These are phyloP conservation scores for Neodidymelliopsis sp. DNA, from an alignment of 2,329 filamentous ascomycete species.

Conservation along the genomic window DNA sequence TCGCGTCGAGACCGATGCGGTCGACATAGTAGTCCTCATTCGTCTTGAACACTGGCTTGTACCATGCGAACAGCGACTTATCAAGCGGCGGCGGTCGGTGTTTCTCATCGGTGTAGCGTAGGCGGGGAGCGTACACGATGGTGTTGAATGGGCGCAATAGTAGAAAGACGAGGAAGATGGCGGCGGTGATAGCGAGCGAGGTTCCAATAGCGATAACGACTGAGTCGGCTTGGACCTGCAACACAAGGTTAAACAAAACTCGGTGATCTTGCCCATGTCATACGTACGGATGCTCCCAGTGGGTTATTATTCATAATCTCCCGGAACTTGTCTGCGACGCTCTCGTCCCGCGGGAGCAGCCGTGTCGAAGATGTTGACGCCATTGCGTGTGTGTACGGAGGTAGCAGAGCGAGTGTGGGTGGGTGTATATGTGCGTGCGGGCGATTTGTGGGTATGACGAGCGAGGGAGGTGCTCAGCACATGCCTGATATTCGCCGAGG, in stretches of 20 bases:
- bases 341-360: conserved; percentile 39
- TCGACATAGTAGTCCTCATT: conserved; percentile 79
- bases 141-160: conserved; percentile 89
- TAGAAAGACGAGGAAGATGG: conserved; percentile 83
- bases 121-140: conserved; percentile 90
- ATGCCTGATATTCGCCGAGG: conserved; percentile 9
- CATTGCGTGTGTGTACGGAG: conserved; percentile 28
- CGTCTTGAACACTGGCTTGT: conserved; percentile 77
- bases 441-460: conserved; percentile 17
- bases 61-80: conserved; percentile 88
- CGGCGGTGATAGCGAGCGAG: conserved; percentile 76
- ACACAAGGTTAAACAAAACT: conserved; percentile 20
- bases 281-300: conserved; percentile 33
- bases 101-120: conserved; percentile 90
- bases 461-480: conserved; percentile 21
- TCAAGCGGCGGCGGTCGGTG: conserved; percentile 87
- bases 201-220: conserved; percentile 81
- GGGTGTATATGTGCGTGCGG: not conserved
- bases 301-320: conserved; percentile 41
- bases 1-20: conserved; percentile 89
- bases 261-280: not conserved
- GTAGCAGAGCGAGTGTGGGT: conserved; percentile 15
- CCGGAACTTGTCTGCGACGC: conserved; percentile 41
- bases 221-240: conserved; percentile 65
- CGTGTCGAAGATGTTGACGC: conserved; percentile 20